Percentiles rank a stretch among this genome's conserved stretches.
Conservation (phyloP, 371 early-diverging fungal species). For the Choanephora cucurbitarum region DNA sequence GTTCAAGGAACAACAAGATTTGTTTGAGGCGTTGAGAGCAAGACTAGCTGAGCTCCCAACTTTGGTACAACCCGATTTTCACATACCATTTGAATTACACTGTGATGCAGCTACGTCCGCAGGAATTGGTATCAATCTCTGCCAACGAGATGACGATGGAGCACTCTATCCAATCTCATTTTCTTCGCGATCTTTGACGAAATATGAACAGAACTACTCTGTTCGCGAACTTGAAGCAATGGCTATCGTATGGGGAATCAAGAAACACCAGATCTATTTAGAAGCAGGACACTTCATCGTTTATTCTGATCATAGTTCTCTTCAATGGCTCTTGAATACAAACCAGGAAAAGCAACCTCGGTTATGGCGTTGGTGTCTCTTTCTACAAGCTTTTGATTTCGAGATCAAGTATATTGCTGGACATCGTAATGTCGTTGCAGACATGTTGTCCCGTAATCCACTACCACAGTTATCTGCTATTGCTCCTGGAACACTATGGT, state of each 20-base stretch:
- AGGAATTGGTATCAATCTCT: too few species aligned
- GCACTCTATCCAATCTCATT: slow-evolving; percentile 7
- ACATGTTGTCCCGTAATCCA: slow-evolving; percentile 1
- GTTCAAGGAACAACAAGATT: neutral
- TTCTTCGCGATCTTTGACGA: slow-evolving; percentile 1
- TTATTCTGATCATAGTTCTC: slow-evolving; percentile 20
- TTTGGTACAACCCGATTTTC: slow-evolving; percentile 3
- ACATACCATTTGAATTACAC: too few species aligned
- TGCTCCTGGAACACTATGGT: too few species aligned
- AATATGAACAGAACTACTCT: slow-evolving; percentile 3
- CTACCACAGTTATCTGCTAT: too few species aligned
- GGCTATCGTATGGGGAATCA: slow-evolving; percentile 9
- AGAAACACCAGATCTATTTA: slow-evolving; percentile 11
- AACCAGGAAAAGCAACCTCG: slow-evolving; percentile 1
- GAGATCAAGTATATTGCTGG: slow-evolving; percentile 8
- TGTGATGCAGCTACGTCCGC: too few species aligned
- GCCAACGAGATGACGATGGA: neutral
- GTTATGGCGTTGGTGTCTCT: slow-evolving; percentile 4
- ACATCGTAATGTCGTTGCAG: neutral
- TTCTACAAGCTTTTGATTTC: slow-evolving; percentile 6
- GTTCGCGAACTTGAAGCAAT: slow-evolving; percentile 9
- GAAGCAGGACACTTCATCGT: slow-evolving; percentile 14
- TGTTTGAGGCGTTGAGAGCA: slow-evolving; percentile 1
- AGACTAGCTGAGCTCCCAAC: neutral
- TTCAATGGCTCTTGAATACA: slow-evolving; percentile 8